These are phyloP conservation scores for Rhododendron mucronatum DNA, from an alignment of 148 eudicot genomes.

Conservation along the genomic window DNA sequence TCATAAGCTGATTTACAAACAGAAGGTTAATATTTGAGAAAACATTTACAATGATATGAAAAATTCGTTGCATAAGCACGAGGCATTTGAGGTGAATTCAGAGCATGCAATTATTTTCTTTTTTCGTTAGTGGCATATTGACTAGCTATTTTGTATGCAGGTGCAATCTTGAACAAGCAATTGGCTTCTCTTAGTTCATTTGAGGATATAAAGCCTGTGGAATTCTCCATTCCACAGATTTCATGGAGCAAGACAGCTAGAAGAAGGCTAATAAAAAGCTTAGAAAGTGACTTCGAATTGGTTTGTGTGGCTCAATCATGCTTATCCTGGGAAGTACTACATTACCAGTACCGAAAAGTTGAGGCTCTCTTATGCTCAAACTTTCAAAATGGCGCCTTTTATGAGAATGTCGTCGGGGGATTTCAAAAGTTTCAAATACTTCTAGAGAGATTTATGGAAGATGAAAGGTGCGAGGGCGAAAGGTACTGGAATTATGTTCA, in stretches of 20 bases:
- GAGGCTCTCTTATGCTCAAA: slow-evolving; percentile 3
- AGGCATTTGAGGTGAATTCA: neutral
- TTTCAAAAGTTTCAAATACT: slow-evolving; percentile 33
- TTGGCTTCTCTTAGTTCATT: slow-evolving; percentile 8
- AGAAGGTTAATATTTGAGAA: neutral
- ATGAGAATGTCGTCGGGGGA: neutral
- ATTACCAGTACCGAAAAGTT: slow-evolving; percentile 31
- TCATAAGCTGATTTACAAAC: neutral
- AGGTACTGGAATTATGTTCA: slow-evolving; percentile 14
- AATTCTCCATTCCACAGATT: slow-evolving; percentile 5
- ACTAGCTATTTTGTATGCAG: neutral
- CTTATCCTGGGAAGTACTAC: slow-evolving; percentile 42
- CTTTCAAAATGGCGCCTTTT: neutral
- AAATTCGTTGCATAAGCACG: too few relatives aligned
- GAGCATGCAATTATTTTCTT: neutral
- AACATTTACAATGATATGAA: neutral
- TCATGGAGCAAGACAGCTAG: slow-evolving; percentile 17
- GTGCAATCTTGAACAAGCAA: slow-evolving; percentile 20
- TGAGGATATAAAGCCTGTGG: slow-evolving; percentile 2
- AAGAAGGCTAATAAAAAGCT: slow-evolving; percentile 22
- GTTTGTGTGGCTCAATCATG: slow-evolving; percentile 38
- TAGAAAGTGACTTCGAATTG: slow-evolving; percentile 35
- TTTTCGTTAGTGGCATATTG: neutral
- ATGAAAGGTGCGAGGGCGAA: slow-evolving; percentile 23
- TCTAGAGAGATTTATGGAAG: slow-evolving; percentile 33